These are phyloP conservation scores for Trichoderma sp. DNA, from an alignment of 2,329 filamentous ascomycete species.

Conservation along the genomic window DNA sequence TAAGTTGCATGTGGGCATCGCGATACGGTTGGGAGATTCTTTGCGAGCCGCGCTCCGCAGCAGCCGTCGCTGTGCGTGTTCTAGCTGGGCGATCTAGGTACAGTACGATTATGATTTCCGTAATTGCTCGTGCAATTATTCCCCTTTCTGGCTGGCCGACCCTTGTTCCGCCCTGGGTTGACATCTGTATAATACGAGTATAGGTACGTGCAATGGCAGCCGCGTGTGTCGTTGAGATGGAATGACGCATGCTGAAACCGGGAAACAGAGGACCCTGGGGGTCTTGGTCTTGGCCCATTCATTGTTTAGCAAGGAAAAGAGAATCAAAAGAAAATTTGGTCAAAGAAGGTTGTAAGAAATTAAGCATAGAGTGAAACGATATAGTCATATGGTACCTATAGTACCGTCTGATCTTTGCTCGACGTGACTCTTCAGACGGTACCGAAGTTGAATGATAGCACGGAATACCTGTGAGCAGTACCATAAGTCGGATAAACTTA, in stretches of 20 bases:
- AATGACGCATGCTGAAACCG: constrained; percentile 4
- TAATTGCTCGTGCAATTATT: neutral
- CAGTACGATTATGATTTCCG: neutral
- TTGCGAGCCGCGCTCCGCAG: neutral
- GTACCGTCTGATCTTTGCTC: neutral
- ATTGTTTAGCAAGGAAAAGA: neutral
- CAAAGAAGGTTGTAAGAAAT: neutral
- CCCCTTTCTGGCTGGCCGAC: neutral
- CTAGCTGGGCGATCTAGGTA: neutral
- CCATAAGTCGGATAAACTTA: neutral
- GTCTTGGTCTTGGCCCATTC: neutral
- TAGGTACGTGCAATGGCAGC: neutral
- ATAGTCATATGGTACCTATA: neutral
- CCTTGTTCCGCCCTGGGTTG: neutral
- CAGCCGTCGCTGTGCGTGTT: neutral
- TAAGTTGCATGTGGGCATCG: neutral
- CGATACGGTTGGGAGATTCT: neutral
- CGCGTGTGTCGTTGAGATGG: neutral
- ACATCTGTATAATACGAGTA: neutral
- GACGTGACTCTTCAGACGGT: neutral
- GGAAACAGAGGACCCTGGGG: neutral
- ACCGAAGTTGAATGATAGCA: neutral
- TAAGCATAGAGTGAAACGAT: neutral
- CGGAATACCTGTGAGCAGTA: neutral
- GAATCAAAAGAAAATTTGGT: neutral